Percentiles rank a stretch among this genome's conserved stretches.
These are phyloP conservation scores for Myxozyma udenii DNA, from an alignment of 805 yeast species.

Conservation along the genomic window DNA sequence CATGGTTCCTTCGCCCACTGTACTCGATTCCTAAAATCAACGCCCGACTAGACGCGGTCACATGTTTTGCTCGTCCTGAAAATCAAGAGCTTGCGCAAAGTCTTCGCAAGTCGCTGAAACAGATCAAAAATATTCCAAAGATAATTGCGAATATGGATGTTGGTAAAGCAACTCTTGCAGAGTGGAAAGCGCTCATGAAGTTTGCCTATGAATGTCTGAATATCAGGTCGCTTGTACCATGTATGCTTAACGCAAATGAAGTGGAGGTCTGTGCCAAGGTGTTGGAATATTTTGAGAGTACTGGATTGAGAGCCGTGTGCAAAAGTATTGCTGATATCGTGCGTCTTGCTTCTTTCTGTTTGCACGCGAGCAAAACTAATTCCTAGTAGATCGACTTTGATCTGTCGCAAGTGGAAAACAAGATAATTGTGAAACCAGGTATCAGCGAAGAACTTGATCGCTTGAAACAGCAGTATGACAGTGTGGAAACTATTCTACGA, in stretches of 20 bases:
- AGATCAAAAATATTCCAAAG: conserved; percentile 37
- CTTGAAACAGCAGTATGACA: conserved; percentile 33
- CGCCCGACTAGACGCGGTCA: conserved; percentile 37
- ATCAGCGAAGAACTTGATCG: conserved; percentile 37
- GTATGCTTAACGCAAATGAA: neutral
- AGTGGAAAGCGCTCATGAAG: conserved; percentile 36
- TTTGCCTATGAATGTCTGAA: conserved; percentile 2
- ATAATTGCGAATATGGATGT: conserved; percentile 30
- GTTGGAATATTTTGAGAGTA: conserved; percentile 17
- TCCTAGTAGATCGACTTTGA: conserved; percentile 40
- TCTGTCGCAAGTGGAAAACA: conserved; percentile 36
- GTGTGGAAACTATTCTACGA: conserved; percentile 39
- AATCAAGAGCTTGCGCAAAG: conserved; percentile 32
- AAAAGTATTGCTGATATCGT: conserved; percentile 32
- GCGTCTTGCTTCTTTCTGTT: neutral
- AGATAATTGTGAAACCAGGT: conserved; percentile 37
- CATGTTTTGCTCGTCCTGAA: conserved; percentile 30
- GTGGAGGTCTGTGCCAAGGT: conserved; percentile 15
- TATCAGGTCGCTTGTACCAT: conserved; percentile 3
- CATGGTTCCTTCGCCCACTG: conserved; percentile 42
- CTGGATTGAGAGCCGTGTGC: conserved; percentile 20
- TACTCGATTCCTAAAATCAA: conserved; percentile 34
- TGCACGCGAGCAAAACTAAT: neutral
- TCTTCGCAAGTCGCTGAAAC: conserved; percentile 31
- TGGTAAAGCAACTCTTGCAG: conserved; percentile 34